Base-by-base conservation (phyloP, 345 rosid species). In the Salix dunnii region DNA sequence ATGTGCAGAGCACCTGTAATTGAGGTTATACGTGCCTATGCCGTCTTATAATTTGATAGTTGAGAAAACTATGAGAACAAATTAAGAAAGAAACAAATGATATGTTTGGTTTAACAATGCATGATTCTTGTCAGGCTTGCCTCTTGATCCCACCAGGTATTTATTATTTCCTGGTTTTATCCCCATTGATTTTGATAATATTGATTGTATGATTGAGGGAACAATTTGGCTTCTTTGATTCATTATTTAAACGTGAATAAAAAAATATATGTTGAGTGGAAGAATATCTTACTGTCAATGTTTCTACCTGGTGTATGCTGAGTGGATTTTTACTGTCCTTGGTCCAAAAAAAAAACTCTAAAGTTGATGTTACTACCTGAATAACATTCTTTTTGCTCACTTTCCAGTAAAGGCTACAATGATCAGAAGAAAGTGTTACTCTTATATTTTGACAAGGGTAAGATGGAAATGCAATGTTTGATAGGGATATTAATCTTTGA, bases 11-110 rank as follows among this genome's bases (percentile, higher is more conserved):
- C 99, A 21, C 97, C 99, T 0, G 92, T 90, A 75, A 79, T 88
- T 14, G 99, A 93, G 90, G 97, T 87, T 74, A 84, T 95, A 79
- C 97, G 94, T 25, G 97, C 97, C 14, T 95, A 90, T 84, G 89
- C 90, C 36, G 87, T 93, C 76, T 78, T 86, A 79, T 88, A 77
- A 81, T 69, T 23, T 72, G 71, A 49, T 31, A 16, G 38, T 51
- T 25, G 78, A 55, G 71, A 38, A 8, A 49, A 43, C 53, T 69
- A 38, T 6, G 60, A 33, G 30, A 35, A 48, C n/a, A 61, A 53
- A 62, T 23, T 11, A 23, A 23, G 42, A 65, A 21, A 63, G 58
- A 61, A 21, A 63, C 48, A 61, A 35, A 55, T n/a, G 76, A 65
- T 27, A 71, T n/a, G 61, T 67, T 38, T 49, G 70, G 63, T 48